These are phyloP conservation scores for Closterium sp. DNA, from an alignment of 139 green algal species.

Conservation along the genomic window DNA sequence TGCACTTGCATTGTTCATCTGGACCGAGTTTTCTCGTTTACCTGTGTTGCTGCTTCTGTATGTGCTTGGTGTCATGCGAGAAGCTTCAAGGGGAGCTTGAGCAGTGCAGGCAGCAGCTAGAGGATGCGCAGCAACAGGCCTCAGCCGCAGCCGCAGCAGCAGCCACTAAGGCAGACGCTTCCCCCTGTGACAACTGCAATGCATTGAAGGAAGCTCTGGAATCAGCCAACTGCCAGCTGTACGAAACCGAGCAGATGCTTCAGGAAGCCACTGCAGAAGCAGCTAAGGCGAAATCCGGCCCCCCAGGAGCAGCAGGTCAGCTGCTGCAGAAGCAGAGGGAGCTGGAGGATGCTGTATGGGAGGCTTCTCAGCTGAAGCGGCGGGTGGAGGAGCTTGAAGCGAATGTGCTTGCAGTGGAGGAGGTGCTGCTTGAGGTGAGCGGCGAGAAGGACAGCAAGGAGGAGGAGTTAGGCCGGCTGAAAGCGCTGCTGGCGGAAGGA, in stretches of 20 bases:
- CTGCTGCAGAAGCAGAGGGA: background rate
- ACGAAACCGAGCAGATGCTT: background rate
- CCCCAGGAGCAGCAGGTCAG: background rate
- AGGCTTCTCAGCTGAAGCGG: background rate
- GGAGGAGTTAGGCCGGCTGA: background rate
- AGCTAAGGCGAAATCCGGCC: background rate
- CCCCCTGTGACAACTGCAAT: background rate
- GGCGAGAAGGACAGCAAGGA: background rate
- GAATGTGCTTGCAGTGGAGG: background rate
- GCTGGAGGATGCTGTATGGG: background rate
- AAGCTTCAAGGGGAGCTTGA: constrained; percentile 62
- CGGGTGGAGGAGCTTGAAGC: background rate
- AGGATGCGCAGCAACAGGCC: no score
- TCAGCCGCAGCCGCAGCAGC: no score
- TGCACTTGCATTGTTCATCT: no score
- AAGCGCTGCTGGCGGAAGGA: background rate
- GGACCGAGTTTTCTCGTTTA: background rate
- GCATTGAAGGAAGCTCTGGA: background rate
- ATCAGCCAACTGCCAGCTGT: background rate
- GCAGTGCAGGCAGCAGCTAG: constrained; percentile 45
- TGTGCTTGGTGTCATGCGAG: background rate
- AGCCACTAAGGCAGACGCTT: background rate
- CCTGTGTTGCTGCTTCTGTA: no score
- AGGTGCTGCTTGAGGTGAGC: constrained; percentile 19
- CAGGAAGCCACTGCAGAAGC: background rate